Percentiles rank a stretch among this genome's conserved stretches.
Conservation (phyloP, 208 protist species). For the Leishmania amazonensis region DNA sequence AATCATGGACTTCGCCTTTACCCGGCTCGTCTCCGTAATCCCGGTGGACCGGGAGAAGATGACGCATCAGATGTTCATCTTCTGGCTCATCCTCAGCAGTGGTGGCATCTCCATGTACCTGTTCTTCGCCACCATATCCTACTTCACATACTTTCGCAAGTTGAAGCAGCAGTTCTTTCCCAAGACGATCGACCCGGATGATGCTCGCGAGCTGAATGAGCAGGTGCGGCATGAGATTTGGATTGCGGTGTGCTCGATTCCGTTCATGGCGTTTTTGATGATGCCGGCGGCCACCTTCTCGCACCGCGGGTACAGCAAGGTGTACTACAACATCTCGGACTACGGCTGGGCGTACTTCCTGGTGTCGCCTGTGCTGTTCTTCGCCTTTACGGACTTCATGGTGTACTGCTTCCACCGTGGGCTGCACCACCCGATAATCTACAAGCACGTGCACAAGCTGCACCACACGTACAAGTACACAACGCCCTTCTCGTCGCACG, state of each 20-base stretch:
- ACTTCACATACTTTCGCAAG: constrained; percentile 58
- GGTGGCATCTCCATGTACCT: constrained; percentile 71
- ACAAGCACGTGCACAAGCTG: constrained; percentile 91
- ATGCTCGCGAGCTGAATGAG: constrained; percentile 41
- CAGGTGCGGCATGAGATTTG: constrained; percentile 77
- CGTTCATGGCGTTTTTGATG: constrained; percentile 80
- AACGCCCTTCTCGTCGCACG: constrained; percentile 91
- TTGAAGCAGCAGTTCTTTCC: constrained; percentile 69
- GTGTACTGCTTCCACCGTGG: constrained; percentile 95
- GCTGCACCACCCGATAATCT: constrained; percentile 91
- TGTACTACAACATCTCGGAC: constrained; percentile 81
- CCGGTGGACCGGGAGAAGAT: constrained; percentile 60
- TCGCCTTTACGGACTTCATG: constrained; percentile 93
- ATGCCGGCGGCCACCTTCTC: constrained; percentile 67
- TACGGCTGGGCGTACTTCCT: constrained; percentile 78
- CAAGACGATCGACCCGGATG: constrained; percentile 61
- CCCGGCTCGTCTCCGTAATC: constrained; percentile 56
- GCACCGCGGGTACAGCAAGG: constrained; percentile 77
- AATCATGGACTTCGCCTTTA: constrained; percentile 67
- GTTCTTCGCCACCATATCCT: constrained; percentile 53
- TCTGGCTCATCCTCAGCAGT: constrained; percentile 72
- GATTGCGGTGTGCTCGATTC: constrained; percentile 77
- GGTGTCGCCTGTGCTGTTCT: constrained; percentile 75
- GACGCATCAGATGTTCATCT: constrained; percentile 64
- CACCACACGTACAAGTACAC: constrained; percentile 92